Evolutionary conservation across 2,329 filamentous ascomycete genomes (phyloP).

Genomic region (Fonsecaea monophora): DNA sequence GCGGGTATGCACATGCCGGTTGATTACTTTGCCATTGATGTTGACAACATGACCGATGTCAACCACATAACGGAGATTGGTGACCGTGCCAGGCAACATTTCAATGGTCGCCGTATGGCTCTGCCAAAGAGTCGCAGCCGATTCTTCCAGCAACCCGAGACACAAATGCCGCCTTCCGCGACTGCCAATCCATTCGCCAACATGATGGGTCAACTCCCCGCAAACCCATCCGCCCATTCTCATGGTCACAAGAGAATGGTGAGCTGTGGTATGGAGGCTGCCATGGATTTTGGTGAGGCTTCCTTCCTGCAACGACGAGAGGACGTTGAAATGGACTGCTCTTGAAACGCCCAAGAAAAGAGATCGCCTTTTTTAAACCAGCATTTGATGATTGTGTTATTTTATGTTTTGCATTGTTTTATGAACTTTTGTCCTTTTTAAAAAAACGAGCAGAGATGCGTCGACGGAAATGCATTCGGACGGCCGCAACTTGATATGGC

Average conservation of each 20-base stretch:
- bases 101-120: constrained; percentile 36
- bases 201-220: constrained; percentile 27
- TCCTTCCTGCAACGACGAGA: constrained; percentile 52
- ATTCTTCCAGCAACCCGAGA: constrained; percentile 20
- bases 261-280: constrained; percentile 44
- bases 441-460: not conserved
- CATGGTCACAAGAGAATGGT: constrained; percentile 44
- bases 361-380: constrained; percentile 1
- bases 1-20: constrained; percentile 35
- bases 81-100: constrained; percentile 20
- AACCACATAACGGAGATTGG: constrained; percentile 33
- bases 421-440: constrained; percentile 19
- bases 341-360: constrained; percentile 32
- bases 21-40: constrained; percentile 40
- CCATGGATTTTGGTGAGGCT: constrained; percentile 54
- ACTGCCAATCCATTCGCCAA: constrained; percentile 37
- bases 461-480: constrained; percentile 2
- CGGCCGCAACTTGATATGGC: constrained; percentile 21
- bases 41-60: constrained; percentile 37
- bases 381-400: constrained; percentile 21
- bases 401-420: constrained; percentile 29
- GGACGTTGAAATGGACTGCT: constrained; percentile 50
- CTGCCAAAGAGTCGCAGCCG: constrained; percentile 36
- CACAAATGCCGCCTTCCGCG: constrained; percentile 30
- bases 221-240: constrained; percentile 37